Base-by-base conservation (phyloP, 768 basidiomycete genomes). In the Russula foetens region DNA sequence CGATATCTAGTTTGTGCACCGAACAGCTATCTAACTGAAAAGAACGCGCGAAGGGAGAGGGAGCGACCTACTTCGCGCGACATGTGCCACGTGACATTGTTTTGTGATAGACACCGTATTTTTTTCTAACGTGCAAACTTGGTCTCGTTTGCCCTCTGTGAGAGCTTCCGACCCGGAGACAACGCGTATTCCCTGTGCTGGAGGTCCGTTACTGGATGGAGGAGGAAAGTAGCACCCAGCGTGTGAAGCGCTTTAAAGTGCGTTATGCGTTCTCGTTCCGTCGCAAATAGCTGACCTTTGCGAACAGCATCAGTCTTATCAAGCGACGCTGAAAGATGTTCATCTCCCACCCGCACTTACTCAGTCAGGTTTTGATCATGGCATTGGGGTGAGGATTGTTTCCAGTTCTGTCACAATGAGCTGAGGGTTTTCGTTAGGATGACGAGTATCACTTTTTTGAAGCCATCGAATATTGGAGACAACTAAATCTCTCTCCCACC, bases 371-470 rank as follows among this genome's bases (percentile, higher is more conserved):
- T 77, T 85, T 48, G 84, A 86, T 64, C 73, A 81, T 58, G 86
- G 88, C 41, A 77, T 89, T 54, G 75, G 74, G 26, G 88, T 77
- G 58, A 43, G 71, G 67, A 11, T 14, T 17, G n/a, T n/a, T 7
- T 19, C 6, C 47, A 7, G 11, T 59, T n/a, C 23, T 19, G 7
- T 38, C 33, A 58, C 43, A 48, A 35, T 38, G 23, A 47, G 7
- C 33, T 56, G 26, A 56, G 24, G 14, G 29, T 8, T 14, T 26
- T 47, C n/a, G 33, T 65, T 56, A 91, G 88, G 88, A 92, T 64
- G 81, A 83, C 68, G 83, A 84, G 58, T 90, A 88, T 0, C 85
- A 91, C 69, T 93, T 95, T 67, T 83, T 86, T 56, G 77, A 82
- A 64, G 80, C 87, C 3, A 75, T 95, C 33, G 76, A 82, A 28